Base-by-base conservation (phyloP, 2,329 filamentous ascomycete species). In the Fusarium nanum region DNA sequence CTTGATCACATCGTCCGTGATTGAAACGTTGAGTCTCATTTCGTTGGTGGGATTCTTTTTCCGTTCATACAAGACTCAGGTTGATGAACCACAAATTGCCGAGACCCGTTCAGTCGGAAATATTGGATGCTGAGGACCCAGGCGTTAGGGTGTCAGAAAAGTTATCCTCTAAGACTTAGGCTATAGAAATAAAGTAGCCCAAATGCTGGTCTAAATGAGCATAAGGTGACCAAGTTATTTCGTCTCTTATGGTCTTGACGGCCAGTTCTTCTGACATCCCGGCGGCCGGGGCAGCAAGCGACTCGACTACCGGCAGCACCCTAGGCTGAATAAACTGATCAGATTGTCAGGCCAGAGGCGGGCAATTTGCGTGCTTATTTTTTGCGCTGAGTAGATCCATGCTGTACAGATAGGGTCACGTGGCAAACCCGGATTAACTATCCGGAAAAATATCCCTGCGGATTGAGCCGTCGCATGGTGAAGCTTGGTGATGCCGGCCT, bases 31-130 rank as follows among this genome's bases (percentile, higher is more conserved):
- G 16, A 37, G 41, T 34, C 49, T 27, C 6, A 52, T 69, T 49
- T 68, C 48, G 68, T 71, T 71, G 68, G 68, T 71, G 68, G 68
- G 52, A 56, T 58, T 52, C 44, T 49, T 66, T 69, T 30, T 68
- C 65, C 64, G 64, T 60, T 62, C 37, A 30, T 46, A 54, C 41
- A 60, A 46, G 16, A 16, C 37, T 70, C 48, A 67, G 44, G 53
- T 70, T 47, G 28, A 61, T 13, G 41, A 46, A 40, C 37, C 22
- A 50, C 59, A 52, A 67, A 23, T 44, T 67, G 67, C 67, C 62
- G 62, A 47, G 41, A 64, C 27, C 63, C 67, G 49, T 34, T 18
- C 2, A 23, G 13, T 50, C 16, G 16, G 47, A 13, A 23, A 49
- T 22, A 4, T n/a, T n/a, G n/a, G n/a, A n/a, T 49, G 47, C 22